Conservation (phyloP, 495 filamentous ascomycete genomes). For the Penicillium desertorum region DNA sequence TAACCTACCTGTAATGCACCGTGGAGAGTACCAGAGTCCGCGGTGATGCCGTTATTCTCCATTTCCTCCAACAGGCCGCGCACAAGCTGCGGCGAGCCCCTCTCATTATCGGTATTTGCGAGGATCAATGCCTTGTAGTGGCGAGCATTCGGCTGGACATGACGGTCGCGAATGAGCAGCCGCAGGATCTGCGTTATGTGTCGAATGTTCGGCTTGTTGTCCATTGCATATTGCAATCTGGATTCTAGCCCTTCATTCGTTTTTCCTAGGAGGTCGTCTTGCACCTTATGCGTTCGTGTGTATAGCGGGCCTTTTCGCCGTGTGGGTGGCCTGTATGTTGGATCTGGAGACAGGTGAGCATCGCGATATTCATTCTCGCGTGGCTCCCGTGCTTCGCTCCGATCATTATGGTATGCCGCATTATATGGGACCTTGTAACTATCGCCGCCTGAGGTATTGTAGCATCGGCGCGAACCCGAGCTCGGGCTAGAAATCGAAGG, state of each 20-base stretch:
- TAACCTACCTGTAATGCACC: constrained; percentile 63
- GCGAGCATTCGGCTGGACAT: constrained; percentile 60
- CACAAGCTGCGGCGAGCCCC: constrained; percentile 64
- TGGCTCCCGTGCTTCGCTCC: neutral
- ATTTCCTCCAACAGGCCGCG: constrained; percentile 67
- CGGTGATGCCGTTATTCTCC: constrained; percentile 55
- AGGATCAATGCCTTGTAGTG: constrained; percentile 74
- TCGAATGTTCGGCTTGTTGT: constrained; percentile 23
- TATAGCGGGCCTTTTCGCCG: constrained; percentile 1
- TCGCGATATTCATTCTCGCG: neutral
- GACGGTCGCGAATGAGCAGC: constrained; percentile 56
- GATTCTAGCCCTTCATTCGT: constrained; percentile 30
- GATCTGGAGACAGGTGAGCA: neutral
- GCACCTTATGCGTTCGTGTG: constrained; percentile 21
- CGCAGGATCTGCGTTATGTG: constrained; percentile 33
- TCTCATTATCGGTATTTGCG: constrained; percentile 60
- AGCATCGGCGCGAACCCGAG: constrained; percentile 25
- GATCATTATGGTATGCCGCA: neutral
- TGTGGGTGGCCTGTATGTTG: neutral
- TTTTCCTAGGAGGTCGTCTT: constrained; percentile 16
- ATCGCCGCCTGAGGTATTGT: constrained; percentile 18
- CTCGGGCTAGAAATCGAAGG: constrained; percentile 11
- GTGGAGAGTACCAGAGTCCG: constrained; percentile 67
- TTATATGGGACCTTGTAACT: neutral
- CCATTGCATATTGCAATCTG: constrained; percentile 24